Evolutionary conservation across 345 rosid species (phyloP).

Genomic region (Arabidopsis thaliana): DNA sequence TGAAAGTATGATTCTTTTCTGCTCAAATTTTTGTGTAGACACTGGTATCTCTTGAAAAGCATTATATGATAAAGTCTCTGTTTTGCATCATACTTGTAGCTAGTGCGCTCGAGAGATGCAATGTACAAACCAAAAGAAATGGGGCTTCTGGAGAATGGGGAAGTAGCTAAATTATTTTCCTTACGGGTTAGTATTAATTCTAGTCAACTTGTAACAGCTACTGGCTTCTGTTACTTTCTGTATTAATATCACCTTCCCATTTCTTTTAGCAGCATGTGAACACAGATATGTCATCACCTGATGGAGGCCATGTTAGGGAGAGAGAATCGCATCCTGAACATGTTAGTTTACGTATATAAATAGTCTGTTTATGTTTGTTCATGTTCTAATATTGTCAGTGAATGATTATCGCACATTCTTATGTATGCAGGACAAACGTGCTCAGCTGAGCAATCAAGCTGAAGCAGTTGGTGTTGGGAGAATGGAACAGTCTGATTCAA

Average conservation of each 20-base stretch:
- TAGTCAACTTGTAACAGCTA: slow-evolving; percentile 15
- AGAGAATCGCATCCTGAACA: slow-evolving; percentile 35
- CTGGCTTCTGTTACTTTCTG: slow-evolving; percentile 1
- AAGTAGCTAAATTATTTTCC: slow-evolving; percentile 55
- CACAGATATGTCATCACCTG: slow-evolving; percentile 41
- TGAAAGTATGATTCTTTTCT: slow-evolving; percentile 64
- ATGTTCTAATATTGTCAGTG: slow-evolving; percentile 6
- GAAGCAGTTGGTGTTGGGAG: slow-evolving; percentile 48
- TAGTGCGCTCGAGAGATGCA: slow-evolving; percentile 67
- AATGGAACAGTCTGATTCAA: slow-evolving; percentile 46
- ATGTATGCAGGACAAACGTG: slow-evolving; percentile 38
- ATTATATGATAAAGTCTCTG: slow-evolving; percentile 30
- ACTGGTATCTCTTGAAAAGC: slow-evolving; percentile 3
- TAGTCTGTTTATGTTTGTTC: slow-evolving; percentile 17
- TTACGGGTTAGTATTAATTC: slow-evolving; percentile 56
- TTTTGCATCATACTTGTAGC: slow-evolving; percentile 52
- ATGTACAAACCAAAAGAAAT: slow-evolving; percentile 56
- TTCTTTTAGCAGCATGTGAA: slow-evolving; percentile 33
- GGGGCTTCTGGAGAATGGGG: slow-evolving; percentile 60
- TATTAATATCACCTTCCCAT: slow-evolving; percentile 23
- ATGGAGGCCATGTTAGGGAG: slow-evolving; percentile 33
- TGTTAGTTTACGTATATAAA: slow-evolving; percentile 34
- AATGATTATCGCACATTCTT: neutral
- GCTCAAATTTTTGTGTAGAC: slow-evolving; percentile 7
- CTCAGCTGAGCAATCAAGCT: slow-evolving; percentile 39